Evolutionary conservation across 306 rosid species (phyloP).

Genomic region (Canavalia ensiformis): DNA sequence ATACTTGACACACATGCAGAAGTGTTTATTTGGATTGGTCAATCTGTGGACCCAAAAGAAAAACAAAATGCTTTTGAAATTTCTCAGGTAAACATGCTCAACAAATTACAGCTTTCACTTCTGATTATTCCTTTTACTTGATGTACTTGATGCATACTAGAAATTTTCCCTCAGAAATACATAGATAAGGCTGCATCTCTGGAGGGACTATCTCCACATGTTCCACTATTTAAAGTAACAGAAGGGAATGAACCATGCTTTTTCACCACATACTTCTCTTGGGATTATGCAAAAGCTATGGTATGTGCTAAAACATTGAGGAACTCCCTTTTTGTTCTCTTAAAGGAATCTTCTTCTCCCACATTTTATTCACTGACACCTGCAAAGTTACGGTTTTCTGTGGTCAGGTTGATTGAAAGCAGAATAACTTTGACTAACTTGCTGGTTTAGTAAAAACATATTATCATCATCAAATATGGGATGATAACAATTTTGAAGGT

Average conservation of each 20-base stretch:
- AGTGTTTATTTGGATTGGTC: conserved; percentile 98
- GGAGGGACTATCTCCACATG: conserved; percentile 83
- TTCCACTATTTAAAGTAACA: conserved; percentile 88
- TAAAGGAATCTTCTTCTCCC: not conserved
- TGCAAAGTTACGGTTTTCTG: conserved; percentile 27
- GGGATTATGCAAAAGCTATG: conserved; percentile 86
- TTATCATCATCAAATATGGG: conserved; percentile 20
- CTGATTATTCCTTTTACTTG: conserved; percentile 11
- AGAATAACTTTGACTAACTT: not conserved
- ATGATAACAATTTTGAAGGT: conserved; percentile 18
- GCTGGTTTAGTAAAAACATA: not conserved
- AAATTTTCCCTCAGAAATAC: conserved; percentile 71
- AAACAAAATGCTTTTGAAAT: conserved; percentile 87
- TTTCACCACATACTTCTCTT: conserved; percentile 91
- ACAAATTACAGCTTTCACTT: conserved; percentile 31
- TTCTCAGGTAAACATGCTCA: conserved; percentile 71
- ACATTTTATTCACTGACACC: not conserved
- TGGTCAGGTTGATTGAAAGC: conserved; percentile 8
- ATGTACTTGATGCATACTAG: conserved; percentile 30
- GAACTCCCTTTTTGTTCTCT: conserved; percentile 32
- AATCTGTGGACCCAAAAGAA: conserved; percentile 85
- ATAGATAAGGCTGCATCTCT: conserved; percentile 84
- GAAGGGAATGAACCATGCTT: conserved; percentile 99
- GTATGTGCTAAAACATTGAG: conserved; percentile 62
- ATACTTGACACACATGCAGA: conserved; percentile 97